These are phyloP conservation scores for Lactifluus hygrophoroides DNA, from an alignment of 768 basidiomycete species.

Conservation along the genomic window DNA sequence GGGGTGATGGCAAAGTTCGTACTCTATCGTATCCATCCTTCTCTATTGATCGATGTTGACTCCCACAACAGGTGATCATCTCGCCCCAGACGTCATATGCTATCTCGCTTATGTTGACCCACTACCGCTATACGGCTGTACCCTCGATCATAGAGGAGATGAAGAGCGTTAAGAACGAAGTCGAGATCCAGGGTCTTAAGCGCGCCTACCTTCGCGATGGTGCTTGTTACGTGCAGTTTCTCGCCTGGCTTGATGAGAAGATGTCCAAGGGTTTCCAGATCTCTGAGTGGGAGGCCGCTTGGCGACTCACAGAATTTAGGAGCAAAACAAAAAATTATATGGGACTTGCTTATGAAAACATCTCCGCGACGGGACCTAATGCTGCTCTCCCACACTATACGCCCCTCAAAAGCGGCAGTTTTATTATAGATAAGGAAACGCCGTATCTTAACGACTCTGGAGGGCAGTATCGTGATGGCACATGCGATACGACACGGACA, in stretches of 20 bases:
- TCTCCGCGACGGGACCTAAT: constrained; percentile 84
- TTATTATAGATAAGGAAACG: constrained; percentile 63
- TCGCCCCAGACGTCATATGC: constrained; percentile 71
- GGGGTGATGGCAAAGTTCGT: constrained; percentile 69
- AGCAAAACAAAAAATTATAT: constrained; percentile 62
- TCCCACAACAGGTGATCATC: constrained; percentile 45
- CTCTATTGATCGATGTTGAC: not conserved
- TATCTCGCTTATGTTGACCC: constrained; percentile 77
- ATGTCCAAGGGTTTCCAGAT: constrained; percentile 70
- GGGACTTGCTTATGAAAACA: constrained; percentile 85
- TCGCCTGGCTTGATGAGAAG: constrained; percentile 86
- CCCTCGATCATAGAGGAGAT: constrained; percentile 65
- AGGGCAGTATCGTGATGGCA: constrained; percentile 84
- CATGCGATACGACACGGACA: constrained; percentile 77
- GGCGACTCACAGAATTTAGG: constrained; percentile 70
- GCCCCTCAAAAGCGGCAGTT: constrained; percentile 58
- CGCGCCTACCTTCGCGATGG: constrained; percentile 88
- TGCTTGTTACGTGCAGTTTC: constrained; percentile 73
- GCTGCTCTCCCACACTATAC: constrained; percentile 93
- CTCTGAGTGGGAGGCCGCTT: constrained; percentile 88
- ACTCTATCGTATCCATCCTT: not conserved
- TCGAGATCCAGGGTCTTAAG: constrained; percentile 75
- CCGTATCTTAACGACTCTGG: constrained; percentile 96
- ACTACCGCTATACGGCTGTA: constrained; percentile 66
- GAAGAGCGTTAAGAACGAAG: constrained; percentile 84